Evolutionary conservation across 1,284 basidiomycete species (phyloP), one percentile per base, ranked within the genome.

Genomic region (Fomitopsis schrenkii): DNA sequence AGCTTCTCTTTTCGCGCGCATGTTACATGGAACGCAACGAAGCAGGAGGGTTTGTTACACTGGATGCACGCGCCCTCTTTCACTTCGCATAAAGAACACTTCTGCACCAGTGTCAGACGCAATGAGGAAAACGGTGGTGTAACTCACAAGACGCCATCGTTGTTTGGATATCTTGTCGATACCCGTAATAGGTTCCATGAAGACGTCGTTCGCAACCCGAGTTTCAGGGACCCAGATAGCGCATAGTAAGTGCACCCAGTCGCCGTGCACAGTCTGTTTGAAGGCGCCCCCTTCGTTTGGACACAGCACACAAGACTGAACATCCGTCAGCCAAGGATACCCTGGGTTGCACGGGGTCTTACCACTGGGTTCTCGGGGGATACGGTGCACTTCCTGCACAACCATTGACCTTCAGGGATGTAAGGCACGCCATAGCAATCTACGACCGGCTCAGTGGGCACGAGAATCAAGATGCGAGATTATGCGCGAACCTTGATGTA

Each of bases 341-440:
- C 3, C 3, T 5, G 8, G 3, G n/a, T 22, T 17, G 38, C 59
- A 8, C 36, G 9, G 48, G 35, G 57, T 58, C 91, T 68, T 72
- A 95, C 94, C 50, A 99, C 96, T 9, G 96, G 95, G 64, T 91
- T 93, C 74, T 98, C 97, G 0, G 97, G 97, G 1, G 95, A 97
- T 19, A 99, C 95, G 1, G 95, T 98, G 73, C 97, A 99, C 75
- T 99, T 99, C 59, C 97, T 82, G 75, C 97, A 99, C 36, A 99
- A 85, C 97, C 97, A 99, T 76, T 99, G 97, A 0, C 97, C 97
- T 77, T 99, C 97, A 0, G 97, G 97, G 64, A 99, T 98, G 72
- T 99, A 99, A 2, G 97, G 97, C 5, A 99, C 95, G 38, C 97
- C 97, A 74, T 99, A 99, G 72, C 97, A 99, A 74, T 99, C 97